Base-by-base conservation (phyloP, 2,329 filamentous ascomycete species). In the Claviceps capensis region DNA sequence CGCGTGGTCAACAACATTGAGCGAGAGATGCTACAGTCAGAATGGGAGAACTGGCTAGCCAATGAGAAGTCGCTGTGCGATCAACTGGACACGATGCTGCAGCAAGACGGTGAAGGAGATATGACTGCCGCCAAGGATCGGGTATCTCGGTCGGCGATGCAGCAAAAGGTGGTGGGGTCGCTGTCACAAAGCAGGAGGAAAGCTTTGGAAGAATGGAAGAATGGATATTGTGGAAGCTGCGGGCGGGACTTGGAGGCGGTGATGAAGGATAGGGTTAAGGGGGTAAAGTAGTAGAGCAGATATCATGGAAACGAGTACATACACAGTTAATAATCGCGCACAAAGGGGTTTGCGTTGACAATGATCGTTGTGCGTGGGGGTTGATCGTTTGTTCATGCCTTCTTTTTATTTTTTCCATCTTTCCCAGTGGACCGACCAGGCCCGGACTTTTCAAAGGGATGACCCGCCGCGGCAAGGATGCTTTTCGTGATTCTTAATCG, bases 1-100 rank as follows among this genome's bases (percentile, higher is more conserved):
- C 82, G 90, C 4, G 80, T 96, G 2, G 83, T 97, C 55, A 96
- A 97, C 67, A 84, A 78, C 53, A 82, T 97, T 30, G 93, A 97
- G 72, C 77, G 79, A 53, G 89, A 96, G 66, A 83, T 95, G 65
- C 68, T 97, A 51, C 79, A 82, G 61, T 85, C 85, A 0, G 91
- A 96, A 66, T 98, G 89, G 84, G 90, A 95, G 70, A 86, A 87
- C 57, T 98, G 91, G 90, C 76, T 97, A 34, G 68, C 78, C 3
- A 84, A 87, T 58, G 93, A 98, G 69, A 83, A 82, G 57, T 68
- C 74, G 37, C 79, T 86, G 48, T 98, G 93, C 65, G 79, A 80
- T 52, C 78, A 85, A 62, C 71, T 79, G 5, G 69, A 72, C 26
- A 62, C 62, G 36, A 66, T 76, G 60, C 64, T 85, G 19, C 53